Evolutionary conservation across 1,284 basidiomycete species (phyloP).

Genomic region (Cerioporus squamosus): DNA sequence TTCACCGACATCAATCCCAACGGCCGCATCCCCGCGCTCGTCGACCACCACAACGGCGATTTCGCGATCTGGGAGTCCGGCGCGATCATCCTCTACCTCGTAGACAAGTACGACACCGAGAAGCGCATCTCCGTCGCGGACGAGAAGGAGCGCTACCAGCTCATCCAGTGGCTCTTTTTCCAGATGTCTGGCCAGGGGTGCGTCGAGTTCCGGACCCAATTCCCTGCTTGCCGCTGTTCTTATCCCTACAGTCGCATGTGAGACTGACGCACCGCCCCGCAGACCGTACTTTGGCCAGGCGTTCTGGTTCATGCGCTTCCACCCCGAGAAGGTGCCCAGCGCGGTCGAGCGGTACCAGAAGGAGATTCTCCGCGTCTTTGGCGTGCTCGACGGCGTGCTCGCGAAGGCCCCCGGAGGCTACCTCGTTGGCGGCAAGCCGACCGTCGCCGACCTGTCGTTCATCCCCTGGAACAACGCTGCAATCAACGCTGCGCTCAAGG

Average conservation of each 20-base stretch:
- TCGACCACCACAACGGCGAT: constrained; percentile 40
- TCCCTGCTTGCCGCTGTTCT: too few relatives aligned
- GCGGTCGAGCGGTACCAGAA: constrained; percentile 6
- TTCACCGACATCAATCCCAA: constrained; percentile 36
- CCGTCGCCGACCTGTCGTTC: constrained; percentile 31
- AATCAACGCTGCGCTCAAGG: background rate
- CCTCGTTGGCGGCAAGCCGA: constrained; percentile 28
- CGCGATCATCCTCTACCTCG: constrained; percentile 41
- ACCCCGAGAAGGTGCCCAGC: constrained; percentile 2
- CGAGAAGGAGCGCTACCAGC: constrained; percentile 20
- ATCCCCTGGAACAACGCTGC: constrained; percentile 2
- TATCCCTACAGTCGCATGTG: too few relatives aligned
- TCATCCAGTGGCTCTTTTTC: constrained; percentile 37
- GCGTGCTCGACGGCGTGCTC: constrained; percentile 37
- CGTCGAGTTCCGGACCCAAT: background rate
- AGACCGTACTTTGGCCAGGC: constrained; percentile 16
- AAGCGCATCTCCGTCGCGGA: constrained; percentile 32
- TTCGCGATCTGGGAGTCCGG: constrained; percentile 36
- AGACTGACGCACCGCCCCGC: background rate
- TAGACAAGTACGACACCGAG: constrained; percentile 39
- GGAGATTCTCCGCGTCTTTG: constrained; percentile 31
- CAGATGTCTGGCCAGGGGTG: constrained; percentile 36
- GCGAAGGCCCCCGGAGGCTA: constrained; percentile 21
- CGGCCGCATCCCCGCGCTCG: constrained; percentile 38
- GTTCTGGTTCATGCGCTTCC: background rate